A percentile compares a stretch with the other conserved stretches of the same genome.
These are phyloP conservation scores for Trichoderma atroviride DNA, from an alignment of 2,329 filamentous ascomycete genomes.

Conservation along the genomic window DNA sequence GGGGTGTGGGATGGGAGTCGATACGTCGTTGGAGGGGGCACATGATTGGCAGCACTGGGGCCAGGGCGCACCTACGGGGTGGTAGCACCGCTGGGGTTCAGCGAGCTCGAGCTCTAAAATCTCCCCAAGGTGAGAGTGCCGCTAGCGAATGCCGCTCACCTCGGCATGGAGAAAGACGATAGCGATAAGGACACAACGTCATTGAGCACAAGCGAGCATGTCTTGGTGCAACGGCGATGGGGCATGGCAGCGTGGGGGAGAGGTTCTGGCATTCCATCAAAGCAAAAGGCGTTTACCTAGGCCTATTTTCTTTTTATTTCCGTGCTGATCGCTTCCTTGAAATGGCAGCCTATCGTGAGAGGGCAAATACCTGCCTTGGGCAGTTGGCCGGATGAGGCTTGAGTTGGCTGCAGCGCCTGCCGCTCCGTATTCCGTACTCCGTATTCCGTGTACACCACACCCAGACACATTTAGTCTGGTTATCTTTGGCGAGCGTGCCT, in stretches of 20 bases:
- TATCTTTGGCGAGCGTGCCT: background rate
- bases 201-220: background rate
- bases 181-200: slow-evolving; percentile 24
- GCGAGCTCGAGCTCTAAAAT: slow-evolving; percentile 18
- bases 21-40: slow-evolving; percentile 34
- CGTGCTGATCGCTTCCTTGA: background rate
- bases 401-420: slow-evolving; percentile 12
- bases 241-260: slow-evolving; percentile 12
- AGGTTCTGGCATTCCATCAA: background rate
- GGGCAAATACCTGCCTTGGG: too few species aligned
- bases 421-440: slow-evolving; percentile 12
- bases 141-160: slow-evolving; percentile 24
- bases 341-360: background rate
- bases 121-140: slow-evolving; percentile 22
- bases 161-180: slow-evolving; percentile 21
- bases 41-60: slow-evolving; percentile 39
- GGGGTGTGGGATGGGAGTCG: slow-evolving; percentile 31
- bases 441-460: slow-evolving; percentile 15
- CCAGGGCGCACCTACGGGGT: slow-evolving; percentile 30
- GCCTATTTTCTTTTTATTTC: background rate
- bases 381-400: background rate
- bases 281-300: background rate
- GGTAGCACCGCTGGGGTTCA: slow-evolving; percentile 29
- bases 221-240: slow-evolving; percentile 6
- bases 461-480: background rate